Evolutionary conservation across 1,284 basidiomycete species (phyloP), one percentile per base, ranked within the genome.

Genomic region (Cutaneotrichosporon sp.): DNA sequence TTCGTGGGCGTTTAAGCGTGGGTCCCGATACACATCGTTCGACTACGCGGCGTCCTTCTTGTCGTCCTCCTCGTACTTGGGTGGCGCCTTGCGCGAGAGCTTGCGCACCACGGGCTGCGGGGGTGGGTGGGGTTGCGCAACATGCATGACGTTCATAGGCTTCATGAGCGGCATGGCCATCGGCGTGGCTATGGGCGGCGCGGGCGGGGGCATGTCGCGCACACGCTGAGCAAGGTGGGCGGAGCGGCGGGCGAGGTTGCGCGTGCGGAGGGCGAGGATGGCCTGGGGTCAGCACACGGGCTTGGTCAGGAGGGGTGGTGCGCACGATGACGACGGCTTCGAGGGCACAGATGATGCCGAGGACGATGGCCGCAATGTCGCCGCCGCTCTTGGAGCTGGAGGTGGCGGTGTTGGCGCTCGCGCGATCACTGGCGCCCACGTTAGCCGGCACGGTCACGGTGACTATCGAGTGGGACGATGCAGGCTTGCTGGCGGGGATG

Each of bases 31-130:
- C n/a, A n/a, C n/a, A n/a, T n/a, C n/a, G n/a, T n/a, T n/a, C n/a
- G 6, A n/a, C 18, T 18, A 42, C 18, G 18, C 38, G 7, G 18
- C 38, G 16, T 42, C 38, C 18, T n/a, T 42, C 38, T 42, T 20
- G 38, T 47, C 45, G 22, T 47, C 22, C 13, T 47, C 45, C 10
- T 47, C 45, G 16, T 24, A 47, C 45, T 27, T 47, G 2, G 50
- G 50, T 7, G 50, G 50, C 31, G 50, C 50, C 50, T 52, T 52
- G 50, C 50, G 50, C 18, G 24, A 31, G 50, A 52, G 18, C 29
- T 52, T 52, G n/a, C 50, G 50, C 29, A 34, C 50, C 11, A 52
- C 31, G 31, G 29, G 31, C 16, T 27, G 8, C n/a, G 45, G 25
- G 27, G 49, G 49, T 18, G 50, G 31, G n/a, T n/a, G n/a, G n/a